Base-by-base conservation (phyloP, 78 protist genomes). In the Speleostelium caveatum region DNA sequence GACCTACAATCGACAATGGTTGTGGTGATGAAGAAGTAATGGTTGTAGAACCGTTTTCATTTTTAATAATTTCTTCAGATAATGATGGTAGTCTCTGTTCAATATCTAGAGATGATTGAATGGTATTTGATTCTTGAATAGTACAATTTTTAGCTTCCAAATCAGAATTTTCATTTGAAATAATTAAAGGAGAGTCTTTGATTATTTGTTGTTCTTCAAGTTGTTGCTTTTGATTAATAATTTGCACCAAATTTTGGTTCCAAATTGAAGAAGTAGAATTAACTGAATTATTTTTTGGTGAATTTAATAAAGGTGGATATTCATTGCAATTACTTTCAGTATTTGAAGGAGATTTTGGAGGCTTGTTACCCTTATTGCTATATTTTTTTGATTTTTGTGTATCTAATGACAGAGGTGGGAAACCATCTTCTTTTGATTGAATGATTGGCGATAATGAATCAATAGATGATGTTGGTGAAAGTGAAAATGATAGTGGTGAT, bases 201-300 rank as follows among this genome's bases (percentile, higher is more conserved):
- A 21, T 14, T 58, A 19, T 16, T 58, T n/a, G 26, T n/a, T 14
- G 63, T 58, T 58, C 63, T 68, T 28, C 35, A 28, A 28, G 26
- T 42, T 21, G 16, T 42, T 55, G 59, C 17, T 22, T 68, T 14
- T 28, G 6, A 45, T 45, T 68, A 42, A 68, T 21, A 26, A 42
- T 68, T 68, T 68, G 61, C n/a, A 68, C 28, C 26, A 68, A 68
- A 68, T 51, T 68, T 68, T 68, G 75, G 49, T 68, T 68, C 75
- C 75, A 68, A 66, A 66, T 66, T 17, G 45, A 28, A 62, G 24
- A 32, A 8, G 39, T 32, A 0, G 8, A 17, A 30, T 42, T 68
- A 12, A 42, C 30, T 28, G 35, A 68, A 24, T 68, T 51, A n/a
- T 68, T 68, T 19, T 33, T 66, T n/a, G 17, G 33, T 17, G 59